Base-by-base conservation (phyloP, 1,139 yeast species). In the Candida sp. region DNA sequence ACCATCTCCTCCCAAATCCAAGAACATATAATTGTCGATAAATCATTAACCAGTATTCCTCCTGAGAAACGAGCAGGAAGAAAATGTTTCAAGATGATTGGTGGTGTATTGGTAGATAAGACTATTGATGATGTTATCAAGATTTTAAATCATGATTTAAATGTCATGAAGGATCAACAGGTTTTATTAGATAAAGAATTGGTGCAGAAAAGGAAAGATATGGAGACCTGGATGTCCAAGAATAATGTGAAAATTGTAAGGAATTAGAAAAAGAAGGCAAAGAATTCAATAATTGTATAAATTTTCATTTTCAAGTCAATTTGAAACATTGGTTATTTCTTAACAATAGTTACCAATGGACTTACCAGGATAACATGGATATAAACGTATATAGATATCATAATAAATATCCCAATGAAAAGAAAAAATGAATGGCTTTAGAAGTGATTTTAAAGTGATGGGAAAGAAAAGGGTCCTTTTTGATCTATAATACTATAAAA, bases 61-160 rank as follows among this genome's bases (percentile, higher is more conserved):
- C 68, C 66, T 49, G 58, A 63, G 56, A 49, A 75, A 63, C 36
- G 82, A 78, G 41, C 54, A 3, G 80, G 75, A 37, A 78, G 99
- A 47, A 84, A 84, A 57, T 90, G 98, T 57, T 91, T 83, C 68
- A 82, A 96, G 59, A 89, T 93, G 97, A 79, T 93, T 35, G 97
- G 97, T 12, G 96, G 96, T 4, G 96, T 93, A 1, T 73, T 95
- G 40, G 87, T 91, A 22, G 95, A 91, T 58, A 85, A 87, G 52
- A 76, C 82, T 5, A 93, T 90, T 3, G 83, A 77, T 32, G 90
- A 88, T 39, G 95, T 91, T 5, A 66, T 77, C 15, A 86, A 86
- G 39, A 75, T 87, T 9, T 69, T 95, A 44, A 73, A 77, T 46
- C 73, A 77, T 22, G 95, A 90, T 63, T 73, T 51, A 61, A 68